phyloP scores from a whole-genome alignment of 805 yeast genomes.

The Suhomyces vadensis region DNA sequence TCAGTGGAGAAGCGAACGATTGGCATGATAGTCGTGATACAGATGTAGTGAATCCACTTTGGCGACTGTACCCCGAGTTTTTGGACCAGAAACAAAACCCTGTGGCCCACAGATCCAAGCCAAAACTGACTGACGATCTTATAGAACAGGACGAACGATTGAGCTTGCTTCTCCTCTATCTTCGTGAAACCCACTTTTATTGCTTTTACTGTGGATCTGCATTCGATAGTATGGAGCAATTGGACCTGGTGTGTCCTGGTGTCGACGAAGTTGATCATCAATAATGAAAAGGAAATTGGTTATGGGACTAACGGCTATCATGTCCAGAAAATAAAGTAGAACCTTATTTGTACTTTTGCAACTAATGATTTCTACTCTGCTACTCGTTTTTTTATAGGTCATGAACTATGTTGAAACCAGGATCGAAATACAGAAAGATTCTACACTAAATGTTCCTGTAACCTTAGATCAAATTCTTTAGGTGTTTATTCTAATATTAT shows the following conservation, averaged over 20 bases:
- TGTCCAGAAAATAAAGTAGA: too few relatives aligned
- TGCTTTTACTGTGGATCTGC: slow-evolving; percentile 53
- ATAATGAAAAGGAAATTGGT: too few relatives aligned
- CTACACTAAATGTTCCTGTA: too few relatives aligned
- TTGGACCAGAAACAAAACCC: background rate
- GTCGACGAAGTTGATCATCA: slow-evolving; percentile 43
- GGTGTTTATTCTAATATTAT: too few relatives aligned
- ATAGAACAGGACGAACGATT: slow-evolving; percentile 25
- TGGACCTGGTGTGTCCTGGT: slow-evolving; percentile 52
- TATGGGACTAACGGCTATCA: too few relatives aligned
- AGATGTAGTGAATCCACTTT: slow-evolving; percentile 34
- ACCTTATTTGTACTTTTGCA: too few relatives aligned
- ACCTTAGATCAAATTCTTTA: too few relatives aligned
- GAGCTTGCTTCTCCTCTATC: slow-evolving; percentile 33
- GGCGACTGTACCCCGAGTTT: slow-evolving; percentile 36
- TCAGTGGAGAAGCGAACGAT: slow-evolving; percentile 38
- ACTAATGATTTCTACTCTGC: too few relatives aligned
- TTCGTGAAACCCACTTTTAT: slow-evolving; percentile 42
- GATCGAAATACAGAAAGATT: too few relatives aligned
- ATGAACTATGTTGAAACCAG: too few relatives aligned
- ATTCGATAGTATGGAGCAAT: slow-evolving; percentile 38
- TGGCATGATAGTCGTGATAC: slow-evolving; percentile 28
- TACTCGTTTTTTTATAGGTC: too few relatives aligned
- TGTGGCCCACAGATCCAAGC: background rate
- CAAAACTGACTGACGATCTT: background rate